These are phyloP conservation scores for Acanthamoeba triangularis DNA, from an alignment of 208 protist genomes.

Conservation along the genomic window DNA sequence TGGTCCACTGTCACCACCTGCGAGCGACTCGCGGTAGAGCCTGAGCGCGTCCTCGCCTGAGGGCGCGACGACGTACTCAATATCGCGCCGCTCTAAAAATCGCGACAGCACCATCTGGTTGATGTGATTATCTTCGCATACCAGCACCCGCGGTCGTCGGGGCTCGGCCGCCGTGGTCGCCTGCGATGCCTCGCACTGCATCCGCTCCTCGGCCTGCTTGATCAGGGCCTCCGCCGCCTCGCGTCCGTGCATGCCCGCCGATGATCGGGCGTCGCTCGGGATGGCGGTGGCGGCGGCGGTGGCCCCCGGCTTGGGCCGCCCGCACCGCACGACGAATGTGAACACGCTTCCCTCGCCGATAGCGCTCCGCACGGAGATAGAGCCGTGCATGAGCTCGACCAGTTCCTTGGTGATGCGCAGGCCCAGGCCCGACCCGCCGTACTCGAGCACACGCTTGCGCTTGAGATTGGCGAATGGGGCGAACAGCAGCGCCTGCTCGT, in stretches of 20 bases:
- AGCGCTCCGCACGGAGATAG: not conserved
- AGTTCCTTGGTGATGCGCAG: constrained; percentile 43
- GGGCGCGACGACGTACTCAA: not conserved
- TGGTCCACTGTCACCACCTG: not conserved
- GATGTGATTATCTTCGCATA: constrained; percentile 48
- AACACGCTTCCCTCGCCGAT: constrained; percentile 17
- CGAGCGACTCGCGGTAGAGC: constrained; percentile 16
- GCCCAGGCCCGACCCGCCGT: constrained; percentile 45
- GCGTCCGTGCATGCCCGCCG: not conserved
- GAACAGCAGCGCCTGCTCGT: constrained; percentile 79
- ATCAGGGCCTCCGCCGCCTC: not conserved
- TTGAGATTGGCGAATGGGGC: not conserved
- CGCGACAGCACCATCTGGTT: constrained; percentile 18
- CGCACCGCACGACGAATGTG: constrained; percentile 17
- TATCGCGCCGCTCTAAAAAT: not conserved
- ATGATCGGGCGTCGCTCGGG: not conserved
- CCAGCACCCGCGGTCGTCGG: not conserved
- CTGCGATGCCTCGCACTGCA: not conserved
- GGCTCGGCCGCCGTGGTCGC: not conserved
- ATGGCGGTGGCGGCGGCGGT: not conserved
- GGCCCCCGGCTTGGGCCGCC: not conserved
- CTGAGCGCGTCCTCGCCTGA: not conserved
- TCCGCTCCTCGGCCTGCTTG: not conserved
- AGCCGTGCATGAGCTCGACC: constrained; percentile 11
- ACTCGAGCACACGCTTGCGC: not conserved